Conservation (phyloP, 768 basidiomycete genomes). For the Podaxis sp. region DNA sequence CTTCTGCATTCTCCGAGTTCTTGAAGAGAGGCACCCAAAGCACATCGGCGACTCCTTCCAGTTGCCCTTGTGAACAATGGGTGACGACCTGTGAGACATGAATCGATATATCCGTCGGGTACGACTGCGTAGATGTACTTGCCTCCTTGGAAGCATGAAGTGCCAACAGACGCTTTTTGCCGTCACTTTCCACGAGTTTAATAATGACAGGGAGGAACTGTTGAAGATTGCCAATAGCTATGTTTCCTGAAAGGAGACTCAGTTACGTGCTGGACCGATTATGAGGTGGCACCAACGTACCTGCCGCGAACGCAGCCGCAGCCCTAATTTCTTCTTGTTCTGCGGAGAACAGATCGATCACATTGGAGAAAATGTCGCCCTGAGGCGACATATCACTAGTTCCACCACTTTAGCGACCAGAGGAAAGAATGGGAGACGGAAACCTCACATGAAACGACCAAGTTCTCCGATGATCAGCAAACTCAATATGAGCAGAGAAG, state of each 20-base stretch:
- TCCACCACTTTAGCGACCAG: background rate
- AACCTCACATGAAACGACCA: slow-evolving; percentile 76
- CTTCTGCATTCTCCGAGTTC: slow-evolving; percentile 86
- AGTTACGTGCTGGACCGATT: background rate
- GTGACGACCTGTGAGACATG: slow-evolving; percentile 73
- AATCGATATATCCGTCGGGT: background rate
- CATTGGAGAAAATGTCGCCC: slow-evolving; percentile 70
- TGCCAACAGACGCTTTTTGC: slow-evolving; percentile 78
- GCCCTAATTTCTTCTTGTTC: slow-evolving; percentile 85
- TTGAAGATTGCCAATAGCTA: slow-evolving; percentile 89
- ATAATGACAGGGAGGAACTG: slow-evolving; percentile 86
- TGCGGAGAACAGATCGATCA: slow-evolving; percentile 71
- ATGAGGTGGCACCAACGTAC: slow-evolving; percentile 35
- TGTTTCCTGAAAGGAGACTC: slow-evolving; percentile 62
- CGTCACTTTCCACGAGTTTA: slow-evolving; percentile 70
- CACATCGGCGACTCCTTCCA: slow-evolving; percentile 83
- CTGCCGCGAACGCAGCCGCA: slow-evolving; percentile 93
- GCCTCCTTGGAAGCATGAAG: slow-evolving; percentile 95
- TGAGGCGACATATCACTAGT: slow-evolving; percentile 86
- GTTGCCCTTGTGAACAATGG: slow-evolving; percentile 80
- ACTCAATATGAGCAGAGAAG: slow-evolving; percentile 74
- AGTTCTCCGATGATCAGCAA: slow-evolving; percentile 90
- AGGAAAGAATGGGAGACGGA: background rate
- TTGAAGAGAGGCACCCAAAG: slow-evolving; percentile 93
- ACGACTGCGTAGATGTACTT: slow-evolving; percentile 12